phyloP scores from a whole-genome alignment of 306 rosid genomes.

The Quercus glauca region DNA sequence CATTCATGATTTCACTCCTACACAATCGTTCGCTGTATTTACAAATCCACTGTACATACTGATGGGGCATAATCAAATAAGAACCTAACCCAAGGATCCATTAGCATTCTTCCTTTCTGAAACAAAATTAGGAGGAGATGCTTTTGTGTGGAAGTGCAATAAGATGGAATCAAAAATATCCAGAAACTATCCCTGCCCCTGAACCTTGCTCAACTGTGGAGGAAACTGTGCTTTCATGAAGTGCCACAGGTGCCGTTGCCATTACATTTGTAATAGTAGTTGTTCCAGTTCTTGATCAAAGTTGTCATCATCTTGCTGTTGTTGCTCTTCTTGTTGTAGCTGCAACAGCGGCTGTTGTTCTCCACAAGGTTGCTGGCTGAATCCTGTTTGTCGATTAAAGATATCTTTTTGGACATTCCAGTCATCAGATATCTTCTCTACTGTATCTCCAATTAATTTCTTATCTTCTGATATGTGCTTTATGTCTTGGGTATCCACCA shows the following conservation, averaged over 20 bases:
- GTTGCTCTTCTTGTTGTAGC: background rate
- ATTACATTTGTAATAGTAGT: slow-evolving; percentile 22
- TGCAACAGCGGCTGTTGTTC: slow-evolving; percentile 6
- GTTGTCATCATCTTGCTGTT: slow-evolving; percentile 17
- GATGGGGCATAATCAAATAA: background rate
- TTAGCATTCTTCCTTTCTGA: background rate
- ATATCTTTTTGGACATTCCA: slow-evolving; percentile 54
- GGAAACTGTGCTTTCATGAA: background rate
- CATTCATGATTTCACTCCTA: background rate
- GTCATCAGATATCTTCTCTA: slow-evolving; percentile 51
- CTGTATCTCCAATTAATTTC: slow-evolving; percentile 45
- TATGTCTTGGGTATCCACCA: slow-evolving; percentile 49
- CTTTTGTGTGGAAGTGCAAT: background rate
- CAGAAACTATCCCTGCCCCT: background rate
- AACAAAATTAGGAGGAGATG: background rate
- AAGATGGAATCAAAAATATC: background rate
- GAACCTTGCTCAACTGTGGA: background rate
- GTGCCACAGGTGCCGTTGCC: background rate
- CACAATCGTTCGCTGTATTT: background rate
- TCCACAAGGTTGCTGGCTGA: slow-evolving; percentile 7
- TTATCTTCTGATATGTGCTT: slow-evolving; percentile 55
- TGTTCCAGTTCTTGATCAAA: slow-evolving; percentile 38
- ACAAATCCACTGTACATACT: background rate
- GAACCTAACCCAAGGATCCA: background rate
- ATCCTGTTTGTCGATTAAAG: slow-evolving; percentile 57